Conservation (phyloP, 306 rosid genomes). For the Luffa aegyptiaca region DNA sequence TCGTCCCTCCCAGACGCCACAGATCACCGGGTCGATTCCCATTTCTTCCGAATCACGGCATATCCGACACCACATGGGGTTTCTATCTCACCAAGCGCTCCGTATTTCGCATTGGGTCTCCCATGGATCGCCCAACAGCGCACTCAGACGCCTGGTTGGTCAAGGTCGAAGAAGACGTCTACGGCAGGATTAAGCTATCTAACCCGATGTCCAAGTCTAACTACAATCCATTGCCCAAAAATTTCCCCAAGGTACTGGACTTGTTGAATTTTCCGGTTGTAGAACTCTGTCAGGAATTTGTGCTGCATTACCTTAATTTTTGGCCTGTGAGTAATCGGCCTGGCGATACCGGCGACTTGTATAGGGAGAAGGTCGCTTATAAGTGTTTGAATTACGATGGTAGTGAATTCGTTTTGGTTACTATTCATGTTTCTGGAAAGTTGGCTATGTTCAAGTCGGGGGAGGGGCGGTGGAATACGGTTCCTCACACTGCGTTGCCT, state of each 20-base stretch:
- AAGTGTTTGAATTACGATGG: constrained; percentile 16
- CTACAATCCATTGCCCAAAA: constrained; percentile 14
- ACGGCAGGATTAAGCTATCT: constrained; percentile 14
- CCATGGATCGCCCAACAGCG: neutral
- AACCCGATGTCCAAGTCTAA: constrained; percentile 36
- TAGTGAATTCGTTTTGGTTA: constrained; percentile 33
- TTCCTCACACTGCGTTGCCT: constrained; percentile 50
- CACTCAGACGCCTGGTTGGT: constrained; percentile 26
- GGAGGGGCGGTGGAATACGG: constrained; percentile 44
- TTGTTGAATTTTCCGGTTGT: constrained; percentile 14
- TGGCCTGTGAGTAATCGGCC: constrained; percentile 14
- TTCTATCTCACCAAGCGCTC: constrained; percentile 43
- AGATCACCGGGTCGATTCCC: constrained; percentile 28
- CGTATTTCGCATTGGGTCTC: constrained; percentile 18
- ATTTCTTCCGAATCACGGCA: constrained; percentile 35
- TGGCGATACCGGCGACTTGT: constrained; percentile 30
- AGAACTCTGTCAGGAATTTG: constrained; percentile 47
- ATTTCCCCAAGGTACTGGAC: constrained; percentile 30
- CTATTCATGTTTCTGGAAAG: constrained; percentile 74
- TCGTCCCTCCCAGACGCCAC: constrained; percentile 22
- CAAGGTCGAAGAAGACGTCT: constrained; percentile 26
- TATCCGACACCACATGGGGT: constrained; percentile 23
- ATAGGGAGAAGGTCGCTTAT: constrained; percentile 61
- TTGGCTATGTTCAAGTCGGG: constrained; percentile 46
- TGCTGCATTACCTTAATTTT: constrained; percentile 20